These are phyloP conservation scores for Massarina eburnea DNA, from an alignment of 2,329 filamentous ascomycete species.

Conservation along the genomic window DNA sequence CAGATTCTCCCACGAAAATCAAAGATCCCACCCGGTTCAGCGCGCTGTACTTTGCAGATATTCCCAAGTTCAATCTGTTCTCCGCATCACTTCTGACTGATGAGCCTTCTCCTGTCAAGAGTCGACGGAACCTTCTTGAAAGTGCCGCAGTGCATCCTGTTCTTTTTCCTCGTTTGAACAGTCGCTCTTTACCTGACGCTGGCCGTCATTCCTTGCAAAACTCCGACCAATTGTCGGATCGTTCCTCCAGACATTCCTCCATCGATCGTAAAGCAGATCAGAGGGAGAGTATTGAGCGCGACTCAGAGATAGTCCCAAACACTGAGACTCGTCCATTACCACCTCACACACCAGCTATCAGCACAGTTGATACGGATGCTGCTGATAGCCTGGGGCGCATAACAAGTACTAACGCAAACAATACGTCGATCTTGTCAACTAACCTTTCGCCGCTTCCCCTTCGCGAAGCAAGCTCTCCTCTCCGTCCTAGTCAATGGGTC, in stretches of 20 bases:
- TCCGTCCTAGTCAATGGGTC: conserved; percentile 37
- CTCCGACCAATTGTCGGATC: neutral
- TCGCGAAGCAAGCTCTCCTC: conserved; percentile 31
- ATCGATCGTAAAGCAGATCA: conserved; percentile 7
- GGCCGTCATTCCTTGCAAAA: neutral
- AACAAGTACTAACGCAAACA: neutral
- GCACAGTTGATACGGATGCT: neutral
- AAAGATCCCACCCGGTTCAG: conserved; percentile 16
- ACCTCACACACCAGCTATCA: conserved; percentile 1
- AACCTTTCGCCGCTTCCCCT: conserved; percentile 17
- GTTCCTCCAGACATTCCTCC: conserved; percentile 2
- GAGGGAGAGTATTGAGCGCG: neutral
- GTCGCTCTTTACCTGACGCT: conserved; percentile 10
- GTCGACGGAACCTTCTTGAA: conserved; percentile 1
- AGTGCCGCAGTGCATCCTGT: neutral
- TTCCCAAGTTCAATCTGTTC: conserved; percentile 10
- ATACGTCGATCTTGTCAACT: neutral
- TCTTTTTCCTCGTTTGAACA: conserved; percentile 10
- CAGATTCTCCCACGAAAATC: conserved; percentile 27
- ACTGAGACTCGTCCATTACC: neutral
- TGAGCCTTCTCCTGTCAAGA: conserved; percentile 16
- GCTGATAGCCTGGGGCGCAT: conserved; percentile 3
- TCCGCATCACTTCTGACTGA: conserved; percentile 4
- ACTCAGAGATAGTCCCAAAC: neutral
- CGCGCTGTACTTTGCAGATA: conserved; percentile 17